These are phyloP conservation scores for Pseudonitzschia pungens DNA, from an alignment of 108 stramenopile species.

Conservation along the genomic window DNA sequence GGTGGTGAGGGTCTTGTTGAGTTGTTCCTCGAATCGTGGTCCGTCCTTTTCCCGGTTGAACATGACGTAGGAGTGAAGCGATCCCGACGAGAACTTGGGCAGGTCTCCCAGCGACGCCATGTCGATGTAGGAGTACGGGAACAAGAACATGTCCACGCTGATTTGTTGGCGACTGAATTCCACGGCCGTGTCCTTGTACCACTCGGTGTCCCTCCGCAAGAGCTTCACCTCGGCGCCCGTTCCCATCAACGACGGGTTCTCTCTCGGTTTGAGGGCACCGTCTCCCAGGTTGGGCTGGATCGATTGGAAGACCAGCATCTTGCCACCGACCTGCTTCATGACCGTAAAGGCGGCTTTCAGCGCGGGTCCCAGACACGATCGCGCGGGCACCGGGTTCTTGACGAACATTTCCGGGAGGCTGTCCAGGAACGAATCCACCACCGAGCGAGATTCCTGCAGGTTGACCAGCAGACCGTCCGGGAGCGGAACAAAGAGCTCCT, in stretches of 20 bases:
- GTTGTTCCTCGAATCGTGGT: constrained; percentile 77
- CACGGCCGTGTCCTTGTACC: constrained; percentile 94
- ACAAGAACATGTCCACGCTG: constrained; percentile 93
- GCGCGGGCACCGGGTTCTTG: constrained; percentile 49
- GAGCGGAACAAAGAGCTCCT: constrained; percentile 92
- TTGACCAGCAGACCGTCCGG: constrained; percentile 97
- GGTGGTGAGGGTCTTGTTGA: constrained; percentile 77
- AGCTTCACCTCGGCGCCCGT: constrained; percentile 91
- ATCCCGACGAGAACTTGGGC: constrained; percentile 88
- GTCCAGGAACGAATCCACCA: constrained; percentile 92
- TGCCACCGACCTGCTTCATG: constrained; percentile 96
- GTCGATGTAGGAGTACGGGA: constrained; percentile 91
- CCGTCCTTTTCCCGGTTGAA: constrained; percentile 83
- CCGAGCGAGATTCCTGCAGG: constrained; percentile 80
- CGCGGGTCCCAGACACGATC: constrained; percentile 89
- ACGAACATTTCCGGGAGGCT: constrained; percentile 92
- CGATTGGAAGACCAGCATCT: constrained; percentile 93
- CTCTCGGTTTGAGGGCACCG: constrained; percentile 85
- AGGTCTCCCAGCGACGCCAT: constrained; percentile 85
- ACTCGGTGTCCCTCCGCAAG: constrained; percentile 73
- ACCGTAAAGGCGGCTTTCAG: constrained; percentile 94
- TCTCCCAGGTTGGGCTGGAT: constrained; percentile 91
- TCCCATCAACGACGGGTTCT: constrained; percentile 91
- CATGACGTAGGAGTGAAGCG: constrained; percentile 87
- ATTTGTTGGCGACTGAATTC: constrained; percentile 97